These are phyloP conservation scores for Candolleomyces efflorescens DNA, from an alignment of 768 basidiomycete genomes.

Conservation along the genomic window DNA sequence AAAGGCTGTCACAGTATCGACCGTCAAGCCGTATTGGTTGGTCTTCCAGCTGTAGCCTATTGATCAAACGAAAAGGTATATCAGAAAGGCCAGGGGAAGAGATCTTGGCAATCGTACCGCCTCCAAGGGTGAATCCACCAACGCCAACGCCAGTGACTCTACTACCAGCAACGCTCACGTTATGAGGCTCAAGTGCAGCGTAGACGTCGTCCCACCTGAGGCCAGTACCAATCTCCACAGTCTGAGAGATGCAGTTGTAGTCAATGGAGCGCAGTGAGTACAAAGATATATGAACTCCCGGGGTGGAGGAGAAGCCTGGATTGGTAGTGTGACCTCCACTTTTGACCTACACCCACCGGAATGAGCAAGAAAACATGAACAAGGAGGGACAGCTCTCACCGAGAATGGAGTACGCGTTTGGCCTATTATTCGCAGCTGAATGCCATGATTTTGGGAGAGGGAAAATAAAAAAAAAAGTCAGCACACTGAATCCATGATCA, in stretches of 20 bases:
- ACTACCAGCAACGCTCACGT: constrained; percentile 55
- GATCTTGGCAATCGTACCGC: constrained; percentile 33
- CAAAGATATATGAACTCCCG: constrained; percentile 58
- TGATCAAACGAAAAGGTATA: constrained; percentile 19
- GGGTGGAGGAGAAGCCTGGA: constrained; percentile 55
- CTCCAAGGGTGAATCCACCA: constrained; percentile 54
- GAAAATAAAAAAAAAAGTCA: background rate
- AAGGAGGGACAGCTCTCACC: constrained; percentile 23
- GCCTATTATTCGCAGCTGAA: constrained; percentile 10
- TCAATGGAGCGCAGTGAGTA: constrained; percentile 38
- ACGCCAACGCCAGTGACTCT: constrained; percentile 57
- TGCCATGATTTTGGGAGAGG: background rate
- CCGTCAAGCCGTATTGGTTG: constrained; percentile 55
- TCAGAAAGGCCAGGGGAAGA: constrained; percentile 19
- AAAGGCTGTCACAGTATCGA: constrained; percentile 50
- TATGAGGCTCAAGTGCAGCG: constrained; percentile 41
- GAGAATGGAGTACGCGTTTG: constrained; percentile 45
- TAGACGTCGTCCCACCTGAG: constrained; percentile 65
- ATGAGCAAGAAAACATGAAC: background rate
- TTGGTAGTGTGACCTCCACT: constrained; percentile 57
- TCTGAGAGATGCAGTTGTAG: constrained; percentile 36
- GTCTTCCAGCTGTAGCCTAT: constrained; percentile 60
- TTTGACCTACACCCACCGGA: constrained; percentile 39
- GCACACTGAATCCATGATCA: constrained; percentile 9
- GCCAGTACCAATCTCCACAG: constrained; percentile 38